Evolutionary conservation across 768 basidiomycete genomes (phyloP), one percentile per base, ranked within the genome.

Genomic region (Hericium erinaceus): DNA sequence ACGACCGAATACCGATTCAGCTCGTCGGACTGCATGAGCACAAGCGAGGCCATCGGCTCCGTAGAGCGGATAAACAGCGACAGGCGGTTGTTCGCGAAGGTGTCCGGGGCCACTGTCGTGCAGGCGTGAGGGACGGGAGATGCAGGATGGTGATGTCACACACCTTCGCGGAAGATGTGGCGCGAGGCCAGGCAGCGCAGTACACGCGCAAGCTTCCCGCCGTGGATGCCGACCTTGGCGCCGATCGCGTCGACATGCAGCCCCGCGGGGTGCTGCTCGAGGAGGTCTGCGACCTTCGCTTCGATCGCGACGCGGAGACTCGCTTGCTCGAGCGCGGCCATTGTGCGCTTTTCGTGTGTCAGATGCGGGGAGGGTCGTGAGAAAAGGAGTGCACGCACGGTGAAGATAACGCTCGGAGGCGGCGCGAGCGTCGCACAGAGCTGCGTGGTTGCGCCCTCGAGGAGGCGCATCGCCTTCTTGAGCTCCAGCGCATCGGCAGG

Each of bases 81-180:
- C 1, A 78, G 65, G 0, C 75, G 69, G 60, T 75, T 78, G 56
- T 78, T 76, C 2, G 72, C 71, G 54, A 74, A 77, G 0, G 74
- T 71, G 50, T 75, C 68, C 12, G 62, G 62, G 24, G 63, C 61
- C 2, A 76, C 75, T 75, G 55, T 37, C 39, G 5, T 37, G 4
- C 22, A 24, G 12, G 2, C 24, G 26, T 44, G 28, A 51, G n/a
- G 18, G 18, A 52, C 52, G 13, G 26, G 6, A 39, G 54, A 24
- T 48, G 39, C 8, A 9, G 12, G 5, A 28, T 16, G 8, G 28
- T n/a, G 28, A 16, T 2, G 16, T 13, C 20, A 57, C 59, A 12
- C 13, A 75, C 74, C 69, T 69, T 77, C 75, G 37, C 64, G 60
- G 61, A 74, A 79, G 56, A 69, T 67, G 60, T 78, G 74, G 48